phyloP scores from a whole-genome alignment of 108 stramenopile species.

The Hondaea fermentalgiana region DNA sequence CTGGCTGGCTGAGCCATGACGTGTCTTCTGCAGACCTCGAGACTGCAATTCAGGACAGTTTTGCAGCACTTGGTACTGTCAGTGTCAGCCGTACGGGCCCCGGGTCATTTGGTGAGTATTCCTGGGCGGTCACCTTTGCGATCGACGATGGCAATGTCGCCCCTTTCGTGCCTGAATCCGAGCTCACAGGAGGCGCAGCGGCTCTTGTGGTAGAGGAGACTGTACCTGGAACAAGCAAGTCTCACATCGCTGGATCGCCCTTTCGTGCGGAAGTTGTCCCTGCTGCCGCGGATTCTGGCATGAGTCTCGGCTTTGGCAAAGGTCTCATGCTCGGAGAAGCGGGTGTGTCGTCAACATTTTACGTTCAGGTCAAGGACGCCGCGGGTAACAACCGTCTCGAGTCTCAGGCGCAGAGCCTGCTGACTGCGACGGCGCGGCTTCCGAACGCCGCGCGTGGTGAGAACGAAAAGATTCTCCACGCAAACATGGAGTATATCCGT shows the following conservation, averaged over 20 bases:
- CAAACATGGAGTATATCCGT: constrained; percentile 28
- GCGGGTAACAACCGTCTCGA: constrained; percentile 58
- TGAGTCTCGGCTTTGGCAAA: constrained; percentile 51
- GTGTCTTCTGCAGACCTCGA: constrained; percentile 24
- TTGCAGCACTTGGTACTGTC: background rate
- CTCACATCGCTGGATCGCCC: constrained; percentile 55
- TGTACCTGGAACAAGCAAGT: constrained; percentile 23
- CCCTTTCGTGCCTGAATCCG: constrained; percentile 26
- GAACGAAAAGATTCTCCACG: constrained; percentile 25
- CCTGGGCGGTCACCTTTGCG: constrained; percentile 52
- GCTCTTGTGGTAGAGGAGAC: constrained; percentile 31
- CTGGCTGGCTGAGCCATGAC: constrained; percentile 33
- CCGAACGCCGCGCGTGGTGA: background rate
- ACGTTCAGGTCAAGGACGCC: constrained; percentile 60
- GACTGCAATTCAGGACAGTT: background rate
- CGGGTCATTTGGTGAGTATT: background rate
- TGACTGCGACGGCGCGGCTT: constrained; percentile 38
- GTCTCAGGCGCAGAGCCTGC: constrained; percentile 33
- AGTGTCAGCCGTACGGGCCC: background rate
- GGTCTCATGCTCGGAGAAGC: constrained; percentile 54
- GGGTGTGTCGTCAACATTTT: constrained; percentile 47
- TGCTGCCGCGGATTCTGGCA: constrained; percentile 35
- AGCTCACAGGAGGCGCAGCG: constrained; percentile 40
- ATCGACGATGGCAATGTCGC: constrained; percentile 24
- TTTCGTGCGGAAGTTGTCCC: constrained; percentile 42